Percentiles rank a stretch among this genome's conserved stretches.
Conservation (phyloP, 768 basidiomycete species). For the Leccinum variicolor region DNA sequence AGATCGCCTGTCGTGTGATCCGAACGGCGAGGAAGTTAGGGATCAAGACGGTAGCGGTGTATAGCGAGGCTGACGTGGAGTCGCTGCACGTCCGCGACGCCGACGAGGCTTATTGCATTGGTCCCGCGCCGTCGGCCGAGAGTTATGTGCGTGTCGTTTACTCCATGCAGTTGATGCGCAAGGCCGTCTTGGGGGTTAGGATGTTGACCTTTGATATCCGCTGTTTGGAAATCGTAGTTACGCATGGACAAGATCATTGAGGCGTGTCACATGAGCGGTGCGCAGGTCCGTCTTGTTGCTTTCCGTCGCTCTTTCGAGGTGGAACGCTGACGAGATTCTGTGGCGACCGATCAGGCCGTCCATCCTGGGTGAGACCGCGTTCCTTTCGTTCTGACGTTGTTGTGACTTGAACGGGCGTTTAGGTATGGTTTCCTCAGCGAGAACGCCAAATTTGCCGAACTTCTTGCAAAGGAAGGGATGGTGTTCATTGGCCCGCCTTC, state of each 20-base stretch:
- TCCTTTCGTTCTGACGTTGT: neutral
- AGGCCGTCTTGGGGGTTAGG: neutral
- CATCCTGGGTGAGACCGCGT: conserved; percentile 71
- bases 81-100: conserved; percentile 83
- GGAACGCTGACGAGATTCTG: neutral
- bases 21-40: conserved; percentile 86
- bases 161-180: neutral
- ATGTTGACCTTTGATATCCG: conserved; percentile 1
- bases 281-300: conserved; percentile 55
- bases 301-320: neutral
- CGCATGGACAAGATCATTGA: conserved; percentile 87
- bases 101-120: conserved; percentile 90
- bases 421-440: conserved; percentile 93
- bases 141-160: conserved; percentile 67
- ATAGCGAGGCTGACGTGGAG: conserved; percentile 80
- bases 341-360: conserved; percentile 55
- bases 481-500: conserved; percentile 90
- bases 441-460: conserved; percentile 78
- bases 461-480: conserved; percentile 72
- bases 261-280: conserved; percentile 75
- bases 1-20: conserved; percentile 95
- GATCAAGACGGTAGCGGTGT: conserved; percentile 89
- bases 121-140: conserved; percentile 83
- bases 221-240: conserved; percentile 46
- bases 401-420: neutral